Base-by-base conservation (phyloP, 495 filamentous ascomycete species). In the Pseudevernia furfuracea region DNA sequence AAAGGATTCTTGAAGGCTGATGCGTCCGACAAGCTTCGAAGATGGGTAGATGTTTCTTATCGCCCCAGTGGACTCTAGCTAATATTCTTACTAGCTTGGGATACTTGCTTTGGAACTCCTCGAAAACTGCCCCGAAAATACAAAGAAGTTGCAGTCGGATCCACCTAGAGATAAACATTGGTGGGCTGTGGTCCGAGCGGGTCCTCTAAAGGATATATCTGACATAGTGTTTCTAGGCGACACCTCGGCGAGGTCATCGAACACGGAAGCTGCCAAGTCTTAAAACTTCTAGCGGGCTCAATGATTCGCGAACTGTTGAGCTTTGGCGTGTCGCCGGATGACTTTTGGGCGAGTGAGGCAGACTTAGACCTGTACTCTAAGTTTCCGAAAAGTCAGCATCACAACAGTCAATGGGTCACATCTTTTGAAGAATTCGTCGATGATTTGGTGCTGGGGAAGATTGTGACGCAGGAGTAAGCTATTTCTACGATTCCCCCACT, bases 31-130 rank as follows among this genome's bases (percentile, higher is more conserved):
- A 41, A 56, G 25, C 56, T 30, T 36, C 66, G 68, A 44, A 56
- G 63, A 68, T 67, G 66, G 68, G 66, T 66, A 58, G 39, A 44
- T 32, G 15, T 9, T 3, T 8, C 1, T 7, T 9, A 10, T 46
- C 41, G 1, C 2, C 12, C n/a, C 14, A 0, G 38, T n/a, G 6
- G 1, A 17, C 12, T 11, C 28, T 14, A 59, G 12, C 46, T 66
- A 32, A 44, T 23, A 15, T 15, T 8, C 12, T 36, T 58, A n/a
- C 5, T 30, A 68, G 69, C 55, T 66, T n/a, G 69, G 69, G 7
- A n/a, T 67, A 25, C 64, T 70, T 32, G 66, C 49, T 25, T 23
- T 64, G 28, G 69, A 67, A 48, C 60, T 70, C 15, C 58, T 70
- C 34, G 19, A 58, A n/a, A 64, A 37, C 2, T 68, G 69, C 44